Conservation (phyloP, 805 yeast genomes). For the Sugiyamaella mastotermitis region DNA sequence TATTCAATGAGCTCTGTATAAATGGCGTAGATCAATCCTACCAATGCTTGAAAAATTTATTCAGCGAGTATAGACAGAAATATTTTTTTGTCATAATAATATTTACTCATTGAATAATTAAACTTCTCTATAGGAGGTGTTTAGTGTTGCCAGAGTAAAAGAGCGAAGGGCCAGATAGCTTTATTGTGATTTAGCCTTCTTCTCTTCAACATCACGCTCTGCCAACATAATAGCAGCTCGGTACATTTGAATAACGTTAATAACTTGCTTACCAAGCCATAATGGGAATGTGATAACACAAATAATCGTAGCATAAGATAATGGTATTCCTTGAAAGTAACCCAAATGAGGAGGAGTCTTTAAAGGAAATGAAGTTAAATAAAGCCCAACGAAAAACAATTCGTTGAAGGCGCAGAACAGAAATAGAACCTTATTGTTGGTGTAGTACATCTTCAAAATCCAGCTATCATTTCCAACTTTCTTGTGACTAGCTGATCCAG, state of each 20-base stretch:
- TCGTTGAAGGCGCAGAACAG: constrained; percentile 91
- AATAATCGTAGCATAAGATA: constrained; percentile 56
- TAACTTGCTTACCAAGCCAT: constrained; percentile 84
- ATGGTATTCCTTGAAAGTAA: constrained; percentile 30
- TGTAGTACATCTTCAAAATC: constrained; percentile 79
- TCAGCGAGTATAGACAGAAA: too few relatives aligned
- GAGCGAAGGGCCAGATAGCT: neutral
- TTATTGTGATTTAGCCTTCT: constrained; percentile 11
- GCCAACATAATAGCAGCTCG: constrained; percentile 83
- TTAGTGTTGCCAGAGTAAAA: neutral
- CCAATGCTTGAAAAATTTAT: too few relatives aligned
- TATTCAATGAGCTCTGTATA: constrained; percentile 6
- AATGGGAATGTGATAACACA: constrained; percentile 68
- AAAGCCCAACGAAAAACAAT: constrained; percentile 83
- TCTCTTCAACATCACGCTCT: constrained; percentile 59
- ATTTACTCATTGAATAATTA: neutral
- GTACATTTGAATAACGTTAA: constrained; percentile 81
- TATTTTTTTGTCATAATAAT: too few relatives aligned
- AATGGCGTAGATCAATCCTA: constrained; percentile 3
- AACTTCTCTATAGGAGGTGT: neutral
- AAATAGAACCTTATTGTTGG: constrained; percentile 76
- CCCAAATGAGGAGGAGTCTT: constrained; percentile 37
- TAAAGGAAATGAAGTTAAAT: constrained; percentile 62
- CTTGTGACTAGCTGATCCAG: constrained; percentile 82
- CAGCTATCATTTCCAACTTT: constrained; percentile 65